phyloP scores from a whole-genome alignment of 495 filamentous ascomycete genomes.

The Annulohypoxylon maeteangense region DNA sequence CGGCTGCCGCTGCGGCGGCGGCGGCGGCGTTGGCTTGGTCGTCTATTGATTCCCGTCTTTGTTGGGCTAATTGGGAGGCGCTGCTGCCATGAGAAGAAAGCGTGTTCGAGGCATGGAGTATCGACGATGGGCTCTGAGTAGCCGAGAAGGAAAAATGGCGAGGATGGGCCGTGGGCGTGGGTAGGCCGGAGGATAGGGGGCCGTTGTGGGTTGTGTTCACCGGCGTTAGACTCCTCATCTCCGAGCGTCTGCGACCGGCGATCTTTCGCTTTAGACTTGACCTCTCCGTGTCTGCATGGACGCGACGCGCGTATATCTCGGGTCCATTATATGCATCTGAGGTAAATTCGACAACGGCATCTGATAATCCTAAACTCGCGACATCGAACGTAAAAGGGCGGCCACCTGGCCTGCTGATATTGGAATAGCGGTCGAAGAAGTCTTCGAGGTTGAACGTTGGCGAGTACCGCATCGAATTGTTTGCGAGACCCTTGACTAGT shows the following conservation, averaged over 20 bases:
- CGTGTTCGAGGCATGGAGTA: constrained; percentile 47
- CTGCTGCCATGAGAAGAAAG: constrained; percentile 28
- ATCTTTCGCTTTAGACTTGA: constrained; percentile 58
- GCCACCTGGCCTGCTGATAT: constrained; percentile 53
- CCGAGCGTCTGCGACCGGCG: constrained; percentile 50
- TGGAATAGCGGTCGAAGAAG: constrained; percentile 82
- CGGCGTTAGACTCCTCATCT: constrained; percentile 43
- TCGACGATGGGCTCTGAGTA: constrained; percentile 47
- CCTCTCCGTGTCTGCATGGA: constrained; percentile 40
- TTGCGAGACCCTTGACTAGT: constrained; percentile 75
- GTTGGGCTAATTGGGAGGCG: constrained; percentile 12
- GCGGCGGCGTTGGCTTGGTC: constrained; percentile 26
- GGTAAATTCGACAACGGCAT: constrained; percentile 61
- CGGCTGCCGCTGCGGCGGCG: constrained; percentile 26
- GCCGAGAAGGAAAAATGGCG: constrained; percentile 49
- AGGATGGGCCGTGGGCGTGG: constrained; percentile 44
- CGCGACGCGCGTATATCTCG: constrained; percentile 54
- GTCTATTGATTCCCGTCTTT: constrained; percentile 40
- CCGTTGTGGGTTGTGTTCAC: constrained; percentile 25
- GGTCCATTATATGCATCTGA: constrained; percentile 59
- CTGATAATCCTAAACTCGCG: constrained; percentile 62
- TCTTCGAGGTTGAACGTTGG: constrained; percentile 86
- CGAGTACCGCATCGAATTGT: constrained; percentile 68
- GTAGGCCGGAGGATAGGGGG: constrained; percentile 39
- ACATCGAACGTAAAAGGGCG: constrained; percentile 62